Conservation (phyloP, 768 basidiomycete genomes). For the Agaricus sinodeliciosus region DNA sequence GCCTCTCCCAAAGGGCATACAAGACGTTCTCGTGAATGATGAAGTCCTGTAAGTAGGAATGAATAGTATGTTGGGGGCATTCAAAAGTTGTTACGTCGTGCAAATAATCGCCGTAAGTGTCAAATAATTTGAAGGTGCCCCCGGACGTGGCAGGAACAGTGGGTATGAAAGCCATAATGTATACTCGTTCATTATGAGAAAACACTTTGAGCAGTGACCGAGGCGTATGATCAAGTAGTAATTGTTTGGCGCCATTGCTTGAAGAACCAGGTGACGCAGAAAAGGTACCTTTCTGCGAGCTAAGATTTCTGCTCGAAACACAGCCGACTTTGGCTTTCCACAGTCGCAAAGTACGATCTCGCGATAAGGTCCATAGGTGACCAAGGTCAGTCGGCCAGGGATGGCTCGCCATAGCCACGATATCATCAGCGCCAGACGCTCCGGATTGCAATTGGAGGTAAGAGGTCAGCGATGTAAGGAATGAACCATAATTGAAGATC, state of each 20-base stretch:
- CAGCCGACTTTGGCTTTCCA: slow-evolving; percentile 80
- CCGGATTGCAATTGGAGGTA: slow-evolving; percentile 52
- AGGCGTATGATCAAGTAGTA: slow-evolving; percentile 51
- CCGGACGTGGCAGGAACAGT: slow-evolving; percentile 60
- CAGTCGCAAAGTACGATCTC: slow-evolving; percentile 76
- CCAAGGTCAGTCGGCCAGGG: slow-evolving; percentile 72
- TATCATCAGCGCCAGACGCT: slow-evolving; percentile 44
- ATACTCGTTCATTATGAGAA: slow-evolving; percentile 42
- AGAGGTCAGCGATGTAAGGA: slow-evolving; percentile 60
- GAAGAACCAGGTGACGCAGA: slow-evolving; percentile 15
- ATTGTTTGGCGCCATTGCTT: slow-evolving; percentile 21
- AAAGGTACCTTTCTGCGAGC: slow-evolving; percentile 19
- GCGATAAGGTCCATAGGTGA: slow-evolving; percentile 78
- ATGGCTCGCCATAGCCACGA: slow-evolving; percentile 66
- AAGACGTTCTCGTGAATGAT: slow-evolving; percentile 47
- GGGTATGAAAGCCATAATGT: slow-evolving; percentile 68
- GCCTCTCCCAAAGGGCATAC: slow-evolving; percentile 75
- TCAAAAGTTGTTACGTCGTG: slow-evolving; percentile 52
- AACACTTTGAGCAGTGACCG: slow-evolving; percentile 65
- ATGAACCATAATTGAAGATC: slow-evolving; percentile 55
- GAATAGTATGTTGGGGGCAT: slow-evolving; percentile 51
- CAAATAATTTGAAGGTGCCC: slow-evolving; percentile 72
- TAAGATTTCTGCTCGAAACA: slow-evolving; percentile 53
- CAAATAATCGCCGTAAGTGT: slow-evolving; percentile 50
- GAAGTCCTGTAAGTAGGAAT: slow-evolving; percentile 78